Base-by-base conservation (phyloP, 257 asterid species). In the Henckelia pumila region DNA sequence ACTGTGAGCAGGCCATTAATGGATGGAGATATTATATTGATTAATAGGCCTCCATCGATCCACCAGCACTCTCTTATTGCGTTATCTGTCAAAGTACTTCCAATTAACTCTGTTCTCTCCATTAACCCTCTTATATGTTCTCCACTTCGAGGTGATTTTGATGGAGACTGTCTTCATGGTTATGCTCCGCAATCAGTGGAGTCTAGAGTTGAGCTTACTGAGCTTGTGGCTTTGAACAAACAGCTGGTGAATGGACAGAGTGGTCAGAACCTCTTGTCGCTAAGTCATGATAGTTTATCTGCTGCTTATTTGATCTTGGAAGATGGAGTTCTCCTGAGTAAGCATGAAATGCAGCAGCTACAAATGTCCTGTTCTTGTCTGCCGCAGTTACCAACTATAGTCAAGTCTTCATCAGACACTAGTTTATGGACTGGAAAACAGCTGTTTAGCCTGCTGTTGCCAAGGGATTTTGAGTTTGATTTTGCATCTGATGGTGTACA, bases 161-260 rank as follows among this genome's bases (percentile, higher is more conserved):
- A 94, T 76, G 99, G 99, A 17, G 97, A 94, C 59, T 94, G 97
- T 73, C 89, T 94, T 70, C 99, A 94, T 70, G 97, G 97, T 28
- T 94, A 77, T 79, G 89, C 91, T 59, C 97, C 99, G 5, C 97
- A 94, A 59, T 91, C 99, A 2, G 74, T 87, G 24, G 78, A 77
- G 71, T 59, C 93, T 7, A 81, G 88, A 76, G 85, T 88, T 16
- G 99, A 94, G 86, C 91, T 94, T 33, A 70, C 40, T 35, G 96
- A 94, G 78, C 96, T 94, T 66, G 93, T 87, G 74, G 80, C 91
- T 24, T 65, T 94, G 29, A 75, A 78, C 47, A 81, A 76, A 47
- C 99, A 94, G 71, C 68, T 91, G 63, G 71, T 76, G 56, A 82
- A 94, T 61, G 96, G 96, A 71, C 99, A 94, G 79, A 87, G 71